Percentiles rank a stretch among this genome's conserved stretches.
Conservation (phyloP, 2,329 filamentous ascomycete species). For the Rhinocladiella similis region DNA sequence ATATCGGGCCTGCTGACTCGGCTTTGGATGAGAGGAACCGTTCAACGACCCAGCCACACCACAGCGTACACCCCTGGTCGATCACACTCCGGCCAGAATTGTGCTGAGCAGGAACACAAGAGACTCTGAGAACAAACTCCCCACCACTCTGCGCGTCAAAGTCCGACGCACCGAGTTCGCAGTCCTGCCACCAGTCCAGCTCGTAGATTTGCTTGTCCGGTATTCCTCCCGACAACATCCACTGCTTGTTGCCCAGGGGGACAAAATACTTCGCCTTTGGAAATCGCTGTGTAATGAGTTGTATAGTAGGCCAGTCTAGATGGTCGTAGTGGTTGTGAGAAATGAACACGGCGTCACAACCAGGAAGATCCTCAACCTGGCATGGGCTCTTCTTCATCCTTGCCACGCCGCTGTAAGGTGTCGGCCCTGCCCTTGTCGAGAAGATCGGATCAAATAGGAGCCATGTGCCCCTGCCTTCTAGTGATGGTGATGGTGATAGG, state of each 20-base stretch:
- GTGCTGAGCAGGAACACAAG: constrained; percentile 40
- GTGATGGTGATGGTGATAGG: background rate
- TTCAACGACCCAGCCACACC: constrained; percentile 44
- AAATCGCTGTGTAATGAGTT: constrained; percentile 35
- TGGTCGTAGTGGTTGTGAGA: constrained; percentile 61
- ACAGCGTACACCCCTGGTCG: constrained; percentile 44
- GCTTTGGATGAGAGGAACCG: constrained; percentile 36
- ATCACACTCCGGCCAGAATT: constrained; percentile 44
- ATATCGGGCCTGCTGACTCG: constrained; percentile 14
- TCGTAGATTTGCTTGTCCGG: constrained; percentile 43
- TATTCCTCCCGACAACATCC: constrained; percentile 34
- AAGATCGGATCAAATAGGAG: constrained; percentile 23
- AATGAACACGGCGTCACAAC: constrained; percentile 50
- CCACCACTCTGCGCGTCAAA: constrained; percentile 5
- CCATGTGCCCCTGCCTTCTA: constrained; percentile 8
- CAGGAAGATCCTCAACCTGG: constrained; percentile 16
- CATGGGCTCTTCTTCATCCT: constrained; percentile 17
- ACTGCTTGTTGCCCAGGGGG: constrained; percentile 35
- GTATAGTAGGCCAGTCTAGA: constrained; percentile 49
- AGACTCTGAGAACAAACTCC: constrained; percentile 11
- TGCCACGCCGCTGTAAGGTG: constrained; percentile 10
- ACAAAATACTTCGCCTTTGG: constrained; percentile 47
- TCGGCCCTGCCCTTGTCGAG: constrained; percentile 16
- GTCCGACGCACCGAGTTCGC: constrained; percentile 26
- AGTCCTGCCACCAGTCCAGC: constrained; percentile 50